Evolutionary conservation across 805 yeast species (phyloP).

Genomic region (Metschnikowia chrysomelidarum): DNA sequence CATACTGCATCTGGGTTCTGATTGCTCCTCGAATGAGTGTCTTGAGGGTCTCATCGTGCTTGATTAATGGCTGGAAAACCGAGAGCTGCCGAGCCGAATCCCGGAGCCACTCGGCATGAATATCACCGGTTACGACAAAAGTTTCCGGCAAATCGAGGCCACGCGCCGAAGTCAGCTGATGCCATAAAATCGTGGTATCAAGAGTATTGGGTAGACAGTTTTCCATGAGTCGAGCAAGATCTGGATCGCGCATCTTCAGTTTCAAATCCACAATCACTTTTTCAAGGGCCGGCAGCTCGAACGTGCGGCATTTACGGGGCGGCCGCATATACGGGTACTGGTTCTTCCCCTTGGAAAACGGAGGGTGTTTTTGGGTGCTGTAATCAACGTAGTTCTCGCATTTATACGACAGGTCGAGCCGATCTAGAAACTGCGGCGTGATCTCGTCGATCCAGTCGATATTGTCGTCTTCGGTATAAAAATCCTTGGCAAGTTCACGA

Average conservation of each 20-base stretch:
- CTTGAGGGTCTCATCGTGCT: constrained; percentile 47
- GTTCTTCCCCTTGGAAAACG: constrained; percentile 55
- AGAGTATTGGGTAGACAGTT: constrained; percentile 84
- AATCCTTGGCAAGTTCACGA: too few species aligned
- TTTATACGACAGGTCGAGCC: constrained; percentile 18
- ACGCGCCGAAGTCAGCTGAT: constrained; percentile 25
- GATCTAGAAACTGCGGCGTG: constrained; percentile 17
- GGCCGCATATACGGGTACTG: constrained; percentile 77
- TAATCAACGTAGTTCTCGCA: constrained; percentile 69
- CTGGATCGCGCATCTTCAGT: constrained; percentile 52
- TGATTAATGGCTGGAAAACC: constrained; percentile 64
- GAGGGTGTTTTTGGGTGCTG: constrained; percentile 52
- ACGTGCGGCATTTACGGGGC: constrained; percentile 67
- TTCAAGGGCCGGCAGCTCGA: constrained; percentile 62
- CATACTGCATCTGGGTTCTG: constrained; percentile 68
- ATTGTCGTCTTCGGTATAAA: too few species aligned
- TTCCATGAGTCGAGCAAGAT: constrained; percentile 72
- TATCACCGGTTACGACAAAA: constrained; percentile 88
- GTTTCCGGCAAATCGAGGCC: constrained; percentile 44
- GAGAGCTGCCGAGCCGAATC: constrained; percentile 83
- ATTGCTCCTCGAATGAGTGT: constrained; percentile 74
- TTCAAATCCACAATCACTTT: constrained; percentile 51
- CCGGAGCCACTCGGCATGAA: constrained; percentile 90
- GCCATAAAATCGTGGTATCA: constrained; percentile 85
- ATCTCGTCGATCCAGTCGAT: constrained; percentile 9